Conservation (phyloP, 768 basidiomycete genomes). For the Amanita pallidorosea region DNA sequence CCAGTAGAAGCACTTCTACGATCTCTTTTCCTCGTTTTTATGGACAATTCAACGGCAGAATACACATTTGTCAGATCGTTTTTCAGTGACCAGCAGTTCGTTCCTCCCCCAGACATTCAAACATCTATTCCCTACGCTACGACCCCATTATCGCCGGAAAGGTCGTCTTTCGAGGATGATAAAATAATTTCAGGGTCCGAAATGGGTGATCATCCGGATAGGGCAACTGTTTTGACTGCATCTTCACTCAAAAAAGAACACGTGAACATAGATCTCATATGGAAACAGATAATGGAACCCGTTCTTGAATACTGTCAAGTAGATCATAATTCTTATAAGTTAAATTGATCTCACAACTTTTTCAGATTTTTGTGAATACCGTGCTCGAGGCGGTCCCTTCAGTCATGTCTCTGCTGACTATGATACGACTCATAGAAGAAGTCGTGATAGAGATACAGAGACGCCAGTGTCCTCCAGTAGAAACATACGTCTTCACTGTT, state of each 20-base stretch:
- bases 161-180: conserved; percentile 26
- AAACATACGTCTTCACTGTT: conserved; percentile 70
- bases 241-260: conserved; percentile 43
- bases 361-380: conserved; percentile 57
- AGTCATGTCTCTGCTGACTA: conserved; percentile 69
- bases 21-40: conserved; percentile 78
- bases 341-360: not conserved
- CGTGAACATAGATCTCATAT: conserved; percentile 49
- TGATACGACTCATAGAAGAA: conserved; percentile 86
- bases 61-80: conserved; percentile 82
- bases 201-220: conserved; percentile 24
- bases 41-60: conserved; percentile 93
- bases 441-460: conserved; percentile 66
- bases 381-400: conserved; percentile 68
- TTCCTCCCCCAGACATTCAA: conserved; percentile 23
- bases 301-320: conserved; percentile 80
- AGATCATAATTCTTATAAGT: conserved; percentile 11
- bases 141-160: conserved; percentile 32
- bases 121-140: conserved; percentile 25
- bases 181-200: conserved; percentile 43
- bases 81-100: conserved; percentile 41
- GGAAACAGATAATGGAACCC: conserved; percentile 93
- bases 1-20: conserved; percentile 77
- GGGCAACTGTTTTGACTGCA: conserved; percentile 19
- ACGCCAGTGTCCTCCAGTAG: conserved; percentile 70